phyloP scores from a whole-genome alignment of 371 early-diverging fungal genomes.

The Capniomyces stellatus region DNA sequence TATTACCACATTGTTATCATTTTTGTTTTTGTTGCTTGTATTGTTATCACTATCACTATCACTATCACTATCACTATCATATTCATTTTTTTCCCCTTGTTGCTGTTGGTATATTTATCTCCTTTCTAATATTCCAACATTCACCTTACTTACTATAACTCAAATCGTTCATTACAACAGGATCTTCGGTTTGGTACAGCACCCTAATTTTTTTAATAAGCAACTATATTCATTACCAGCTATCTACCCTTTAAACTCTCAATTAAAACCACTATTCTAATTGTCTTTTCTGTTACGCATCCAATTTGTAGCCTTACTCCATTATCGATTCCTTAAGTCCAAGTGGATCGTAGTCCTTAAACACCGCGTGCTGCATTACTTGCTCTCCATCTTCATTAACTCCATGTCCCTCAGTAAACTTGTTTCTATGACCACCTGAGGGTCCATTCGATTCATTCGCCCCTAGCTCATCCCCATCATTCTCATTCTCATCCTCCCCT shows the following conservation, averaged over 20 bases:
- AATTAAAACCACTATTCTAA: neutral
- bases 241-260: neutral
- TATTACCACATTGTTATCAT: neutral
- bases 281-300: neutral
- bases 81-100: too few species aligned
- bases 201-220: neutral
- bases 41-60: too few species aligned
- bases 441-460: neutral
- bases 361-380: neutral
- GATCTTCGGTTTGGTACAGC: neutral
- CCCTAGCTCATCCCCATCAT: neutral
- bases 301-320: neutral
- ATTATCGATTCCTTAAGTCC: neutral
- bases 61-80: too few species aligned
- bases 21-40: neutral
- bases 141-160: neutral
- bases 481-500: neutral
- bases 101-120: too few species aligned
- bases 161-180: neutral
- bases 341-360: conserved; percentile 2
- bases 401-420: neutral
- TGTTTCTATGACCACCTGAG: neutral
- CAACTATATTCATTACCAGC: neutral
- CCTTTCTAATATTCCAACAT: too few species aligned
- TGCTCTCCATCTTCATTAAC: neutral